Percentiles rank a stretch among this genome's conserved stretches.
Conservation (phyloP, 768 basidiomycete genomes). For the Mycena galericulata region DNA sequence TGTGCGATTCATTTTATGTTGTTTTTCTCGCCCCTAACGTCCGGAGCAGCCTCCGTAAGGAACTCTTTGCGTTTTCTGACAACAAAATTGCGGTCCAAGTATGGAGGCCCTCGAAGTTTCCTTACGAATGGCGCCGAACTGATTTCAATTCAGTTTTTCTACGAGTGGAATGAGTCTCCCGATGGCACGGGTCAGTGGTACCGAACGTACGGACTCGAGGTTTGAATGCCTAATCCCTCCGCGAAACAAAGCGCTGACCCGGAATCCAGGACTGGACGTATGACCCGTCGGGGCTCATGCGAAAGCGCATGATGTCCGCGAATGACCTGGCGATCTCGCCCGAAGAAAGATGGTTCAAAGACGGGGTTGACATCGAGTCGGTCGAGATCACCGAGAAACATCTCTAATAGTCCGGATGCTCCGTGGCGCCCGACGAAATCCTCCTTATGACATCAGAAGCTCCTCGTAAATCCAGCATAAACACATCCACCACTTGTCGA, state of each 20-base stretch:
- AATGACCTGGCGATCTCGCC: constrained; percentile 59
- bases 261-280: constrained; percentile 65
- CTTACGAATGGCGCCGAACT: constrained; percentile 14
- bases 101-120: neutral
- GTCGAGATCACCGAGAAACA: constrained; percentile 51
- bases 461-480: no score
- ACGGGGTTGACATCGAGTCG: constrained; percentile 52
- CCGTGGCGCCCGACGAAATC: neutral
- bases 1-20: constrained; percentile 19
- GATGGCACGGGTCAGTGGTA: constrained; percentile 54
- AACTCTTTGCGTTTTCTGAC: constrained; percentile 64
- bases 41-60: constrained; percentile 54
- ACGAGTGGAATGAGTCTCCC: constrained; percentile 61
- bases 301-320: constrained; percentile 64
- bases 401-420: constrained; percentile 39
- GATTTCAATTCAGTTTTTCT: constrained; percentile 48
- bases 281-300: constrained; percentile 61
- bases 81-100: constrained; percentile 69
- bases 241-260: neutral
- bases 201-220: constrained; percentile 61
- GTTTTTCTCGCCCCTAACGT: neutral
- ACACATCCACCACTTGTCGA: no score
- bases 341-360: constrained; percentile 65
- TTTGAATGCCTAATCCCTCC: constrained; percentile 23
- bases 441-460: no score